Percentiles rank a stretch among this genome's conserved stretches.
Evolutionary conservation across 2,329 filamentous ascomycete species (phyloP).

Genomic region (Parasarocladium wereldwijsianum): DNA sequence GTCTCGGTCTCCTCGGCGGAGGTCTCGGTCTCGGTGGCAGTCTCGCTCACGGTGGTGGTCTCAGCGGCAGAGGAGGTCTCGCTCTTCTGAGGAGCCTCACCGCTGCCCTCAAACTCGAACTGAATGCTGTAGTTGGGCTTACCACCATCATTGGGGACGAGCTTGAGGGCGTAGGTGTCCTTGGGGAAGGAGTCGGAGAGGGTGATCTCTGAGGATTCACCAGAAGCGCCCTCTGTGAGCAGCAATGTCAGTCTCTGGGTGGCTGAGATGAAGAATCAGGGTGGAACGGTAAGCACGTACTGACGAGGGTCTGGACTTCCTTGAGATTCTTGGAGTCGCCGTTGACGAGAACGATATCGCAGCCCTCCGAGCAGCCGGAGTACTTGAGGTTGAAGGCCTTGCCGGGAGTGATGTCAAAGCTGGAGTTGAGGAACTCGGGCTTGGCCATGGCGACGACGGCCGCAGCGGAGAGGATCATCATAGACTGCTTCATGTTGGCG

Average conservation of each 20-base stretch:
- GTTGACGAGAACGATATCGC: constrained; percentile 20
- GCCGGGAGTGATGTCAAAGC: constrained; percentile 14
- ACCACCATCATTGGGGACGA: constrained; percentile 13
- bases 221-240: constrained; percentile 1
- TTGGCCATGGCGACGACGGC: constrained; percentile 14
- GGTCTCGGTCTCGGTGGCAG: constrained; percentile 5
- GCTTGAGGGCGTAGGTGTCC: constrained; percentile 20
- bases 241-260: background rate
- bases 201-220: constrained; percentile 13
- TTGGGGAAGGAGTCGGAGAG: constrained; percentile 12
- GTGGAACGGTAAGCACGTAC: constrained; percentile 10
- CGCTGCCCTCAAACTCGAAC: constrained; percentile 16
- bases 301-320: constrained; percentile 15
- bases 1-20: constrained; percentile 6
- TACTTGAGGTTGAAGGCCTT: constrained; percentile 18
- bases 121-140: constrained; percentile 18
- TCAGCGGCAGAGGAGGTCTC: constrained; percentile 5
- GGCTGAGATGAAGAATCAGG: background rate
- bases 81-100: constrained; percentile 5
- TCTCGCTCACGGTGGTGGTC: constrained; percentile 6
- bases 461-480: constrained; percentile 14
- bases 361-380: constrained; percentile 16
- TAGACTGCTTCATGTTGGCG: constrained; percentile 22
- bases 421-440: constrained; percentile 18
- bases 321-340: constrained; percentile 14